Conservation (phyloP, 2,329 filamentous ascomycete species). For the Fusarium sacchari region DNA sequence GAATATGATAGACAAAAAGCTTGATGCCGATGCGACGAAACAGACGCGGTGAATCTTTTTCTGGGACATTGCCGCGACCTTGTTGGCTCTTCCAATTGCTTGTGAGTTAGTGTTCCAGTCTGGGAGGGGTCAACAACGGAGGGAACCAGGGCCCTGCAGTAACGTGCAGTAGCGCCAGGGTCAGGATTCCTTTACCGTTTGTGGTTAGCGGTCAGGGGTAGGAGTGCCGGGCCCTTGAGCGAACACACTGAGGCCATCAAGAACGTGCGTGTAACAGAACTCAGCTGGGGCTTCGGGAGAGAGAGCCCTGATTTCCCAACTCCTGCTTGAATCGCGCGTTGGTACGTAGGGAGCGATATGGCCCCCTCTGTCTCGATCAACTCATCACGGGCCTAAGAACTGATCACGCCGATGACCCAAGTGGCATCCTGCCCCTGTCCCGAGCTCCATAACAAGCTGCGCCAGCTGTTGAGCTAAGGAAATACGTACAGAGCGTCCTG, state of each 20-base stretch:
- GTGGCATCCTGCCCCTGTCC: slow-evolving; percentile 15
- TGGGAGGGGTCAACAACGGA: slow-evolving; percentile 24
- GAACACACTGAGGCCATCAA: slow-evolving; percentile 4
- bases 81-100: slow-evolving; percentile 35
- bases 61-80: slow-evolving; percentile 31
- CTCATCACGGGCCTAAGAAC: slow-evolving; percentile 4
- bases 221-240: slow-evolving; percentile 6
- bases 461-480: slow-evolving; percentile 7
- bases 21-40: slow-evolving; percentile 37
- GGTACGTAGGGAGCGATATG: not conserved
- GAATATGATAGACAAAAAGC: slow-evolving; percentile 32
- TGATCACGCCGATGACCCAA: not conserved
- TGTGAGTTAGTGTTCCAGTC: slow-evolving; percentile 30
- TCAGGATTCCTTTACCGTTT: slow-evolving; percentile 16
- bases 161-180: slow-evolving; percentile 24
- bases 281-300: slow-evolving; percentile 11
- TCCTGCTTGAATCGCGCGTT: slow-evolving; percentile 2
- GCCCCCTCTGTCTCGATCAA: not conserved
- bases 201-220: slow-evolving; percentile 30
- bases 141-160: slow-evolving; percentile 25
- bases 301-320: not conserved
- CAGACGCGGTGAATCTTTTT: slow-evolving; percentile 32
- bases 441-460: slow-evolving; percentile 16
- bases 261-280: slow-evolving; percentile 23
- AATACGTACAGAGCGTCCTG: not conserved